Evolutionary conservation across 2,329 filamentous ascomycete species (phyloP), one percentile per base, ranked within the genome.

Genomic region (Cladophialophora yegresii): DNA sequence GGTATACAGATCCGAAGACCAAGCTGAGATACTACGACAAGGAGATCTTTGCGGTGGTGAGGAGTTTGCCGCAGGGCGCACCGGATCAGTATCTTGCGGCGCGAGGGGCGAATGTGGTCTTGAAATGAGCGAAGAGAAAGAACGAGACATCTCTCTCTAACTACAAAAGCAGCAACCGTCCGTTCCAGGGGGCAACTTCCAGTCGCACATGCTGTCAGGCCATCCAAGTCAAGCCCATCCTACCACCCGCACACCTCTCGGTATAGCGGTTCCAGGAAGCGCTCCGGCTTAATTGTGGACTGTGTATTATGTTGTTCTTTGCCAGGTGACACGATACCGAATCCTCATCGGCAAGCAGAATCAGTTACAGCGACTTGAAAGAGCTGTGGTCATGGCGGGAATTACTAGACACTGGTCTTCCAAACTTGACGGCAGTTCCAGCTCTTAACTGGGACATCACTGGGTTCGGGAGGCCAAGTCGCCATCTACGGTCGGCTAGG

Each of bases 211-310:
- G 22, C 53, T 93, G 90, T 95, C 79, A 82, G 90, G 89, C 85
- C 90, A 88, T 86, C 90, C 90, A 91, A 96, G 91, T 96, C 93
- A 96, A 96, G 86, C 91, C 82, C 84, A 88, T 86, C 89, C 91
- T 90, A 96, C 87, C 88, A 91, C 89, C 87, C 87, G 82, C 79
- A 77, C 77, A 82, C 86, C 90, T 96, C 80, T 96, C 90, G 82
- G 85, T 80, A 82, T 82, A 83, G 23, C 87, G 84, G 87, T 88
- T 91, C 85, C 88, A 93, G 87, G 88, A 89, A 88, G 86, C 86
- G 91, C 92, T 96, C 93, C 93, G 92, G 93, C 93, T 97, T 96
- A 96, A 95, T 96, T 89, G 91, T 89, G 90, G 91, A 68, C 66
- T 62, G 50, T 61, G 43, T 91, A 89, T 74, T 62, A 73, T 47